A percentile compares a stretch with the other conserved stretches of the same genome.
Conservation (phyloP, 1,284 basidiomycete genomes). For the Termitomyces sp. region DNA sequence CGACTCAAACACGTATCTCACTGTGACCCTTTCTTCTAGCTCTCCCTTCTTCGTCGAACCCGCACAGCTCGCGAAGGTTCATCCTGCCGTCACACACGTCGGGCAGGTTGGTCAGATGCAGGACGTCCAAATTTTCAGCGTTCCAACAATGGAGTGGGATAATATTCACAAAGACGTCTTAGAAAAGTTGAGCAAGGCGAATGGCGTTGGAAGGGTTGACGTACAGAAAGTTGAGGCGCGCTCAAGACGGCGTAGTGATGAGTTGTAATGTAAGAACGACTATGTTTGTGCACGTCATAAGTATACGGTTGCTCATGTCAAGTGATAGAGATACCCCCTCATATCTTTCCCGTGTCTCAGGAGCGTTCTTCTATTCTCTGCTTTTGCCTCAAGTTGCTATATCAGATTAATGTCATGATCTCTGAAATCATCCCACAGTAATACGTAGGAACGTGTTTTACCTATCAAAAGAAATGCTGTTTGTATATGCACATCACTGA, state of each 20-base stretch:
- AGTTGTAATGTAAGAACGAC: too few species aligned
- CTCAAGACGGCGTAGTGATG: slow-evolving; percentile 15
- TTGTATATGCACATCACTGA: too few species aligned
- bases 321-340: not conserved
- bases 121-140: slow-evolving; percentile 37
- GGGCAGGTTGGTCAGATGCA: slow-evolving; percentile 35
- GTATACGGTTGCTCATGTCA: not conserved
- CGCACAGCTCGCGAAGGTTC: slow-evolving; percentile 24
- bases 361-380: not conserved
- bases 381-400: not conserved
- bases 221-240: slow-evolving; percentile 15
- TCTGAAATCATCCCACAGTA: not conserved
- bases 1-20: slow-evolving; percentile 33
- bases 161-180: slow-evolving; percentile 17
- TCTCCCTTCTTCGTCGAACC: slow-evolving; percentile 27
- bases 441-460: not conserved
- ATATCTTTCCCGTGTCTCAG: not conserved
- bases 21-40: slow-evolving; percentile 30
- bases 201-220: slow-evolving; percentile 26
- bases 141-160: slow-evolving; percentile 36
- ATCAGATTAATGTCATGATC: not conserved
- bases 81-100: slow-evolving; percentile 31
- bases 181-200: slow-evolving; percentile 19
- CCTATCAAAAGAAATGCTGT: too few species aligned
- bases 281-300: not conserved